Evolutionary conservation across 2,329 filamentous ascomycete genomes (phyloP).

Genomic region (Aspergillus flavus): DNA sequence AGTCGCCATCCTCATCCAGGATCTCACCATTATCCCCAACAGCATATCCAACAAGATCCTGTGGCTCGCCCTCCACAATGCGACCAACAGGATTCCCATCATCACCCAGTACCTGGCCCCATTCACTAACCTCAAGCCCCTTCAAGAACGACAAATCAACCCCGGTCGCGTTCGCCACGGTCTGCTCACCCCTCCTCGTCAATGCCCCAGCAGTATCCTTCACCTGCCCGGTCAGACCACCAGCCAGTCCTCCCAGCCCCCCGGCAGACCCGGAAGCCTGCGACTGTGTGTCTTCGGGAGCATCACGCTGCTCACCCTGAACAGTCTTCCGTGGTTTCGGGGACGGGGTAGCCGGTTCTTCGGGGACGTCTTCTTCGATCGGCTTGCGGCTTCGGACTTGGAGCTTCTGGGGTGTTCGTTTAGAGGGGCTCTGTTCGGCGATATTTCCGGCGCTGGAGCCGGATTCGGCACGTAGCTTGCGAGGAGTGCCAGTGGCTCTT

Average conservation of each 20-base stretch:
- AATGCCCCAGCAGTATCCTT: slow-evolving; percentile 20
- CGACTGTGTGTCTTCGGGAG: slow-evolving; percentile 26
- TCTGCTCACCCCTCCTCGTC: slow-evolving; percentile 25
- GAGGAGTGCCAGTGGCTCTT: slow-evolving; percentile 15
- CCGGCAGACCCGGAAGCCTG: slow-evolving; percentile 33
- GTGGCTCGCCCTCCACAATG: slow-evolving; percentile 44
- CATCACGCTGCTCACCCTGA: slow-evolving; percentile 27
- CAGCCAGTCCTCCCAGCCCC: slow-evolving; percentile 22
- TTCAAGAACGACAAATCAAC: slow-evolving; percentile 41
- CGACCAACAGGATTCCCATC: slow-evolving; percentile 41
- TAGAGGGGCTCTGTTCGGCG: slow-evolving; percentile 11
- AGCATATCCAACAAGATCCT: slow-evolving; percentile 44
- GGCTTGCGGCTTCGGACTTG: slow-evolving; percentile 19
- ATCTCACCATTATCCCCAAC: slow-evolving; percentile 42
- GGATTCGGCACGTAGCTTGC: slow-evolving; percentile 19
- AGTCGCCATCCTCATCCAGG: slow-evolving; percentile 35
- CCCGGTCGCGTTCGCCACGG: not conserved
- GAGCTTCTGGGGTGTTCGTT: slow-evolving; percentile 29
- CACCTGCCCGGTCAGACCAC: slow-evolving; percentile 18
- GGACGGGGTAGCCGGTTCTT: slow-evolving; percentile 12
- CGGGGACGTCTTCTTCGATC: slow-evolving; percentile 21
- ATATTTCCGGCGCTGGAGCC: slow-evolving; percentile 25
- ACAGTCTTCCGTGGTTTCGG: not conserved
- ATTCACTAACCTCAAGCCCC: slow-evolving; percentile 41
- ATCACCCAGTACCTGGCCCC: slow-evolving; percentile 39